phyloP scores from a whole-genome alignment of 2,329 filamentous ascomycete genomes.

The Nothophoma quercina region DNA sequence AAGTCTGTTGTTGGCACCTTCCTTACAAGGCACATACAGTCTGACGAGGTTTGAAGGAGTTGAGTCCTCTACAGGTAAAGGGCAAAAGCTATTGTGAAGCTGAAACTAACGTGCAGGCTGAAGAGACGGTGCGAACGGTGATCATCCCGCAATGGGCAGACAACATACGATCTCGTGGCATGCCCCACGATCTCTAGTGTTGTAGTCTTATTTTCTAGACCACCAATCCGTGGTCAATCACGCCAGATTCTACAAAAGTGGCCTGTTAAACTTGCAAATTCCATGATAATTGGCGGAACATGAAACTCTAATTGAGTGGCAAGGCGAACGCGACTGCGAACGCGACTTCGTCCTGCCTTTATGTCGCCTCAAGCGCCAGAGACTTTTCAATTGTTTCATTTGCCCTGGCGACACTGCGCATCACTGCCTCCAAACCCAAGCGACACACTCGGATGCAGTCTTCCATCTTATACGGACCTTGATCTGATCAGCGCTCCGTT shows the following conservation, averaged over 20 bases:
- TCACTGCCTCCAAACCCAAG: not conserved
- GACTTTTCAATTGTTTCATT: not conserved
- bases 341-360: not conserved
- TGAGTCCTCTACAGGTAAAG: not conserved
- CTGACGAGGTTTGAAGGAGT: not conserved
- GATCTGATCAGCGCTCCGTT: not conserved
- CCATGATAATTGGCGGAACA: not conserved
- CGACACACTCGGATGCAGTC: not conserved
- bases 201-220: not conserved
- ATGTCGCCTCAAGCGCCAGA: not conserved
- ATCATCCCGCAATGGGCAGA: not conserved
- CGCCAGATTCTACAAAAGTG: conserved; percentile 10
- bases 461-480: not conserved
- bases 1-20: not conserved
- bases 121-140: not conserved
- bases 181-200: not conserved
- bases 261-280: not conserved
- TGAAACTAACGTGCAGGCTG: not conserved
- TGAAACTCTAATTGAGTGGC: not conserved
- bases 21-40: not conserved
- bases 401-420: not conserved
- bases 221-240: not conserved
- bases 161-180: not conserved
- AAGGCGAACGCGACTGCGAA: not conserved
- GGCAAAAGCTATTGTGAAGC: not conserved